These are phyloP conservation scores for Colletotrichum sp. DNA, from an alignment of 2,329 filamentous ascomycete genomes.

Conservation along the genomic window DNA sequence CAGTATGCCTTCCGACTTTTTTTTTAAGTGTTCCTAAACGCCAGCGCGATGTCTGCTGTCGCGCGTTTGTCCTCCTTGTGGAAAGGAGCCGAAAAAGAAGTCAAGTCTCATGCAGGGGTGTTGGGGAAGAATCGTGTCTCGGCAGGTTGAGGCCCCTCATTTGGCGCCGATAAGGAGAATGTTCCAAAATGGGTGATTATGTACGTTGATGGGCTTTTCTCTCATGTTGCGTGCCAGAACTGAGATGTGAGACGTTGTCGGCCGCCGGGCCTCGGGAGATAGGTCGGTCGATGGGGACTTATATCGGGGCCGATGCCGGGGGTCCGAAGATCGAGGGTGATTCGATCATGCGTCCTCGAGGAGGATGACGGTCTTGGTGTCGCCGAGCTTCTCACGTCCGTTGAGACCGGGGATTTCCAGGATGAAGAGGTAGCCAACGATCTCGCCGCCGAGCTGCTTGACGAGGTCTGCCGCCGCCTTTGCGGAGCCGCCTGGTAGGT, in stretches of 20 bases:
- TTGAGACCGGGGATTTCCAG: slow-evolving; percentile 94
- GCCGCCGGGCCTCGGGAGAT: neutral
- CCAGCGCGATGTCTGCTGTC: neutral
- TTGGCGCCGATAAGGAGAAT: neutral
- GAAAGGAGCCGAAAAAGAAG: neutral
- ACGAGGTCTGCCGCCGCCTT: slow-evolving; percentile 87
- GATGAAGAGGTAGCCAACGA: slow-evolving; percentile 92
- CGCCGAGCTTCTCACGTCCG: slow-evolving; percentile 86
- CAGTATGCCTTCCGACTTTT: slow-evolving; percentile 12
- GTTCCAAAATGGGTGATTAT: neutral
- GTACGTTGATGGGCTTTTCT: neutral
- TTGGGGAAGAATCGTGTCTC: neutral
- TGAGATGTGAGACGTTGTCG: neutral
- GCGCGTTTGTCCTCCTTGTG: neutral
- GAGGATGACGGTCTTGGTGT: slow-evolving; percentile 79
- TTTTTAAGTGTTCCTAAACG: slow-evolving; percentile 7
- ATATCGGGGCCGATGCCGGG: neutral
- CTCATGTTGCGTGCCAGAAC: neutral
- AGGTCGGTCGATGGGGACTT: neutral
- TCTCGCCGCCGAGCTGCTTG: slow-evolving; percentile 81
- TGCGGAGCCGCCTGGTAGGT: slow-evolving; percentile 80
- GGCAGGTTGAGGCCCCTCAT: neutral
- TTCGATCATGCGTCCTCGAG: slow-evolving; percentile 60
- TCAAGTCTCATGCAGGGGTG: neutral
- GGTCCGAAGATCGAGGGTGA: neutral